A percentile compares a stretch with the other conserved stretches of the same genome.
Conservation (phyloP, 805 yeast genomes). For the Candida easanensis region DNA sequence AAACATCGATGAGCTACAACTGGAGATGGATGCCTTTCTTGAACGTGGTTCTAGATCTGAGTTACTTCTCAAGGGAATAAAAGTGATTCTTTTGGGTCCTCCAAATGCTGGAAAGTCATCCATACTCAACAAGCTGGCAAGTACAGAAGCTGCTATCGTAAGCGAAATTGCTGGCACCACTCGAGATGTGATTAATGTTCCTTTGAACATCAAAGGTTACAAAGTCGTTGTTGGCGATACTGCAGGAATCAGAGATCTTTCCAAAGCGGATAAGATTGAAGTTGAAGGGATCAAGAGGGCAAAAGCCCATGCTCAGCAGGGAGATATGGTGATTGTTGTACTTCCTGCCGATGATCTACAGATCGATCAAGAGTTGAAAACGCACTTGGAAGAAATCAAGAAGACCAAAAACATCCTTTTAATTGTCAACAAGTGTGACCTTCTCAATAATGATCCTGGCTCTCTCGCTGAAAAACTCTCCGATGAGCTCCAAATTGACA, state of each 20-base stretch:
- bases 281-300: conserved; percentile 82
- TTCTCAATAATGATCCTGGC: conserved; percentile 29
- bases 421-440: conserved; percentile 61
- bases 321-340: conserved; percentile 72
- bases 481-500: conserved; percentile 21
- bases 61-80: conserved; percentile 69
- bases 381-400: conserved; percentile 34
- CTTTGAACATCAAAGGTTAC: conserved; percentile 77
- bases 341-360: conserved; percentile 44
- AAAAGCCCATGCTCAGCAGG: conserved; percentile 48
- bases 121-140: conserved; percentile 68
- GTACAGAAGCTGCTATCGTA: conserved; percentile 85
- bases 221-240: conserved; percentile 87
- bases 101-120: conserved; percentile 98
- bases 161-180: conserved; percentile 94
- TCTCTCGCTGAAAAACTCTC: conserved; percentile 24
- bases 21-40: conserved; percentile 42
- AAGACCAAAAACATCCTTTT: conserved; percentile 36
- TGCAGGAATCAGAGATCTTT: conserved; percentile 73
- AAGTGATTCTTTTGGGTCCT: conserved; percentile 75
- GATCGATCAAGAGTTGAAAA: conserved; percentile 36
- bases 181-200: conserved; percentile 80
- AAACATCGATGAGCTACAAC: conserved; percentile 39
- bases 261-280: conserved; percentile 58
- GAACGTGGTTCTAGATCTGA: conserved; percentile 53